Base-by-base conservation (phyloP, 2,329 filamentous ascomycete species). In the Calonectria montana region DNA sequence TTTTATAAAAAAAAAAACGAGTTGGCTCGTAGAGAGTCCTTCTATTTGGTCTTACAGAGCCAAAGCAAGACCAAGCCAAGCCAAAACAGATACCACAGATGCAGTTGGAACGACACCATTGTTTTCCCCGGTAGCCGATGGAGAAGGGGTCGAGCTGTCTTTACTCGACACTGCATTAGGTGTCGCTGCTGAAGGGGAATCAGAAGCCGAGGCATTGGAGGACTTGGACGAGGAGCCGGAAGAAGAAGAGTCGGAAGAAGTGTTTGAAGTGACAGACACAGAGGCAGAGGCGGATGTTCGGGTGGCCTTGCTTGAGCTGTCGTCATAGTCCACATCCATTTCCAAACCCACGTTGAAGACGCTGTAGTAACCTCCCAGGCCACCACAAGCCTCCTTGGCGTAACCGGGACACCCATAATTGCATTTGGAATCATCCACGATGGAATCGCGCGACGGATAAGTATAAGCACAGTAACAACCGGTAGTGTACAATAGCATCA, bases 371-470 rank as follows among this genome's bases (percentile, higher is more conserved):
- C 55, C 16, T 4, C 37, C 9, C 2, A 61, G 29, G 27, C 74
- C 69, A 16, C 76, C 76, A 48, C 75, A 77, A 1, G 74, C 70
- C 0, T 75, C 65, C 0, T 1, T 7, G 6, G 16, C 0, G 21
- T 71, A 77, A 4, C 74, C 74, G 3, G 73, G 63, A 12, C 75
- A 77, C 5, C 53, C 21, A 2, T 2, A 48, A n/a, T 75, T 13
- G 69, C 76, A 77, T 16, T 71, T n/a, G 10, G 67, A 57, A 9
- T 76, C 73, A 2, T 74, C 67, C 21, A 77, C 27, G 6, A 67
- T 3, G 2, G 63, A 53, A 13, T 23, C 16, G 12, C 50, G 37
- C 25, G 73, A 8, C 1, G 75, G 75, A 39, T 77, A 77, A 4
- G 39, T 57, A 5, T 70, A 18, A 8, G 75, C 69, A 12, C 76